phyloP scores from a whole-genome alignment of 129 eudicot species.

The Centella asiatica region DNA sequence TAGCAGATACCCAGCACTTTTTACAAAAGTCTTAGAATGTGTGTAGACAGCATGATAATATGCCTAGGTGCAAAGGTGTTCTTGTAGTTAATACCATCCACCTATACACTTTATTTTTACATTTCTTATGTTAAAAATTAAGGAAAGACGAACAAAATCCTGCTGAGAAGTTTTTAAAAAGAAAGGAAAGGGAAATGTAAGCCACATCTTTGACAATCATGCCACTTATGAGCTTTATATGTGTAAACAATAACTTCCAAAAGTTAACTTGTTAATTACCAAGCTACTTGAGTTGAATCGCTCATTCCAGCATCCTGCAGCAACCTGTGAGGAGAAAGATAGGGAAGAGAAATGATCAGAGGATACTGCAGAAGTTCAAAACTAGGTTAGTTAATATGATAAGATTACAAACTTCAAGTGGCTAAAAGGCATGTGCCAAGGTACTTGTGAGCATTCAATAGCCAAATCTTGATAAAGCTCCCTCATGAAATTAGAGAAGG shows the following conservation, averaged over 20 bases:
- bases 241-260: background rate
- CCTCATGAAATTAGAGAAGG: background rate
- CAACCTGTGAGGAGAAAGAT: constrained; percentile 32
- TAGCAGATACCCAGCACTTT: background rate
- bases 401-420: background rate
- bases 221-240: background rate
- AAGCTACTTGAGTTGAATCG: constrained; percentile 77
- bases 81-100: background rate
- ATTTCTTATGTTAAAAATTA: too few species aligned
- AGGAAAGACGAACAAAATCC: too few species aligned
- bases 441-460: background rate
- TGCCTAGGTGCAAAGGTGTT: background rate
- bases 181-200: background rate
- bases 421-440: constrained; percentile 1
- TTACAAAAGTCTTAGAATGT: background rate
- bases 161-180: background rate
- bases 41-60: background rate
- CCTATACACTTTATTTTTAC: background rate
- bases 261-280: constrained; percentile 41
- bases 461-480: background rate
- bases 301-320: constrained; percentile 96
- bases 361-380: background rate
- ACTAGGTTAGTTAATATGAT: background rate
- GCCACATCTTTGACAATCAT: background rate
- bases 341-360: constrained; percentile 15